Percentiles rank a stretch among this genome's conserved stretches.
phyloP scores from a whole-genome alignment of 129 eudicot species.

The Flaveria linearis region DNA sequence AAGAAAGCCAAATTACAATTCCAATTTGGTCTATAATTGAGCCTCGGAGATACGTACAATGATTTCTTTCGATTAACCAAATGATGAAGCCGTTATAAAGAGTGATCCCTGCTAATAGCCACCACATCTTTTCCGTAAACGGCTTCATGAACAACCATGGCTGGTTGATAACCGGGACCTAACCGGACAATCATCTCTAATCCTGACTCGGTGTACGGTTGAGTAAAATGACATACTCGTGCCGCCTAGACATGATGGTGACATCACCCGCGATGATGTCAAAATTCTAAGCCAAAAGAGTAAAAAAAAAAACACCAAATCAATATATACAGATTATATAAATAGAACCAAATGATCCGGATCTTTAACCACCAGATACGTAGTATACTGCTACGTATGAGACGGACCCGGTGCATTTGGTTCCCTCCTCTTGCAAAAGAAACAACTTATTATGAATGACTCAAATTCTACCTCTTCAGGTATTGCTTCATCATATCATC shows the following conservation, averaged over 20 bases:
- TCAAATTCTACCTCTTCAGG: conserved; percentile 30
- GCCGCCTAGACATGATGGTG: conserved; percentile 44
- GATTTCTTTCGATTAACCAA: conserved; percentile 49
- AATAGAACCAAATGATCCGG: background rate
- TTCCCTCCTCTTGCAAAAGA: background rate
- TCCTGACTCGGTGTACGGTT: conserved; percentile 61
- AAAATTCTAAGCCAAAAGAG: conserved; percentile 31
- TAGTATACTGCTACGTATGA: no score
- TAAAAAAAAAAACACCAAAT: conserved; percentile 6
- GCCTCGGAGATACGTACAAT: conserved; percentile 28
- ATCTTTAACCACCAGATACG: no score
- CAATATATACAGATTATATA: background rate
- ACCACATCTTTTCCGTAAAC: conserved; percentile 54
- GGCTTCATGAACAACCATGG: conserved; percentile 65
- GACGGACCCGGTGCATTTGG: no score
- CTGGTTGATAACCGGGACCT: conserved; percentile 35
- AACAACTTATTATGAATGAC: background rate
- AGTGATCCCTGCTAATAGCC: conserved; percentile 40
- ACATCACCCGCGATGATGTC: conserved; percentile 57
- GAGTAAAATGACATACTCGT: conserved; percentile 50
- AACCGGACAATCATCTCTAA: conserved; percentile 53
- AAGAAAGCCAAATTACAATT: conserved; percentile 47
- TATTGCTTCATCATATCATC: conserved; percentile 41
- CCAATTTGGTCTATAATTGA: conserved; percentile 30
- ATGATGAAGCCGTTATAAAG: conserved; percentile 50